phyloP scores from a whole-genome alignment of 257 asterid genomes.

The Fraxinus anomala region DNA sequence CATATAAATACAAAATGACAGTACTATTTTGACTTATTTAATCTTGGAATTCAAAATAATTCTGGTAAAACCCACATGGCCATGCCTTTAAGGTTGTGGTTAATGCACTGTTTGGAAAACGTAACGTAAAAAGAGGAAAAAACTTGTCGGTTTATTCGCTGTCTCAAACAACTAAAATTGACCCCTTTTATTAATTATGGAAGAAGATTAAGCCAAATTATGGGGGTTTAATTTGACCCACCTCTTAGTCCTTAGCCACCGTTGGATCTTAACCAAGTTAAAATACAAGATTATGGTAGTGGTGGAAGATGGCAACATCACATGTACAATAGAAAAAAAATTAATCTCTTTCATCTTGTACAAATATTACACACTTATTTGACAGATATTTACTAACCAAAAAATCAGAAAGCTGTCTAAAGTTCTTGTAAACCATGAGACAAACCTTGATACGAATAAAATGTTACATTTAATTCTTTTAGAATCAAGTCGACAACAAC shows the following conservation, averaged over 20 bases:
- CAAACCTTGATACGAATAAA: too few relatives aligned
- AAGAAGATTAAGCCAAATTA: slow-evolving; percentile 10
- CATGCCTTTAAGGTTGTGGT: not conserved
- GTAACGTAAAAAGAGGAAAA: slow-evolving; percentile 9
- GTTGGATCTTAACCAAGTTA: slow-evolving; percentile 35
- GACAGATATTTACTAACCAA: too few relatives aligned
- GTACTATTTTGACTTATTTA: not conserved
- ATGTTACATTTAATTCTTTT: too few relatives aligned
- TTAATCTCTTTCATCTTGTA: too few relatives aligned
- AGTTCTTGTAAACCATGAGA: too few relatives aligned
- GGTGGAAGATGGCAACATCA: not conserved
- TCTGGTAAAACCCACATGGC: slow-evolving; percentile 2
- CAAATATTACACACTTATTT: too few relatives aligned
- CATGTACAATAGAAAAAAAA: not conserved
- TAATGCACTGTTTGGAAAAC: slow-evolving; percentile 23
- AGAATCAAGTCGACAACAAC: too few relatives aligned
- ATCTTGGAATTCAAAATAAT: not conserved
- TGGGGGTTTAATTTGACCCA: slow-evolving; percentile 35
- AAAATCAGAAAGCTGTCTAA: too few relatives aligned
- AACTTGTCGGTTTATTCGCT: slow-evolving; percentile 25
- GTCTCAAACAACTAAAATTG: slow-evolving; percentile 24
- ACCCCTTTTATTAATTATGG: not conserved
- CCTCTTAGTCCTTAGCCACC: slow-evolving; percentile 16
- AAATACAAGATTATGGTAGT: not conserved
- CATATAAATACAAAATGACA: not conserved